These are phyloP conservation scores for Xylaria arbuscula DNA, from an alignment of 2,329 filamentous ascomycete genomes.

Conservation along the genomic window DNA sequence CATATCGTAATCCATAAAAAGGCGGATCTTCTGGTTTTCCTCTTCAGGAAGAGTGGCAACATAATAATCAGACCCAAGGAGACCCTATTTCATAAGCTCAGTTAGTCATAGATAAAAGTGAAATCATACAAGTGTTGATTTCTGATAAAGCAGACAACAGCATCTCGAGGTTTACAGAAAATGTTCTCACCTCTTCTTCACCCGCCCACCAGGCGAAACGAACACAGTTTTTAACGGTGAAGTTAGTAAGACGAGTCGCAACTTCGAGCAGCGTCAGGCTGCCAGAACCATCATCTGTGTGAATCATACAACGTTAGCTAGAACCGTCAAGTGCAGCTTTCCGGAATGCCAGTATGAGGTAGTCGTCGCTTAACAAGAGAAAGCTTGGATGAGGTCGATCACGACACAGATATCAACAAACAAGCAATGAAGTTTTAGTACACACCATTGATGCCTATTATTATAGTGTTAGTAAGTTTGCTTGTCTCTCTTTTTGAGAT, in stretches of 20 bases:
- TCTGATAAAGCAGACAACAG: background rate
- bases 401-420: background rate
- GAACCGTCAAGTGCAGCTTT: background rate
- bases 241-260: constrained; percentile 67
- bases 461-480: background rate
- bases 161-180: background rate
- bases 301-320: constrained; percentile 1
- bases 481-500: background rate
- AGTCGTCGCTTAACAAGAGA: too few relatives aligned
- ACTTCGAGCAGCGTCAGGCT: constrained; percentile 71
- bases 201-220: constrained; percentile 76
- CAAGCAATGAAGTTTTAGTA: background rate
- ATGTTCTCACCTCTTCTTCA: constrained; percentile 66
- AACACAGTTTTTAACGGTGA: constrained; percentile 71
- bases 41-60: constrained; percentile 63
- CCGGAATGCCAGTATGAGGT: background rate
- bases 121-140: background rate
- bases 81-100: constrained; percentile 43
- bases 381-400: background rate
- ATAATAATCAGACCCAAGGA: constrained; percentile 72
- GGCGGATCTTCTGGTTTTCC: constrained; percentile 71
- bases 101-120: background rate
- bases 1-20: constrained; percentile 80
- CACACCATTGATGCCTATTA: constrained; percentile 67
- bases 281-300: constrained; percentile 74